Evolutionary conservation across 192 early-diverging fungal species (phyloP), one percentile per base, ranked within the genome.

Genomic region (Coemansia sp.): DNA sequence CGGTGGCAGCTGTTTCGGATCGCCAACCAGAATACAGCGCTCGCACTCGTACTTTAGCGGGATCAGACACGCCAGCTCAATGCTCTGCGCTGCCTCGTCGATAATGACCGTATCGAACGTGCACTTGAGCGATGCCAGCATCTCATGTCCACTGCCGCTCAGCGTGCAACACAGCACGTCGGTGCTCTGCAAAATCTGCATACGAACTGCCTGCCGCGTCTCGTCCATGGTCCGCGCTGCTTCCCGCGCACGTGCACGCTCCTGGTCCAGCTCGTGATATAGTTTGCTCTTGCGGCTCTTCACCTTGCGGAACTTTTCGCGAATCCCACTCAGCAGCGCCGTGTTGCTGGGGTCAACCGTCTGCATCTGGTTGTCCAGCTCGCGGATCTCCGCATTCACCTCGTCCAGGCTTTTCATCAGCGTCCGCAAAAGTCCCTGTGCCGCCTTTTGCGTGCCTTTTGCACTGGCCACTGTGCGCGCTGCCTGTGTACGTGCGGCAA

Each of bases 21-120:
- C 94, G 59, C 96, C 96, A 31, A 97, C 94, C 17, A 98, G 71
- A 48, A 98, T 84, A 61, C 89, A 92, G 21, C 90, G 84, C 38
- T 88, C 86, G 34, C 85, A 88, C 20, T 87, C 89, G 51, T 90
- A 93, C 47, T 89, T 88, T 11, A 97, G 68, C 17, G 96, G 95
- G 69, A 98, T 97, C 64, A 97, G 56, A 5, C 88, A 87, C 20
- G 86, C 84, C 11, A 95, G 79, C 71, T 98, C 96, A 24, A 94
- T 87, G 3, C 91, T 87, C 66, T 98, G 96, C 21, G 93, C 93
- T 0, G 96, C 96, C 72, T 98, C 96, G 67, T 98, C 96, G 57
- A 98, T 90, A 60, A 98, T 95, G 10, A 96, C 90, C 0, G 88
- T 86, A 18, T 87, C 86, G 70, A 96, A 98, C 7, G 82, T 78